Evolutionary conservation across 2,329 filamentous ascomycete genomes (phyloP).

Genomic region (Alternaria viburni): DNA sequence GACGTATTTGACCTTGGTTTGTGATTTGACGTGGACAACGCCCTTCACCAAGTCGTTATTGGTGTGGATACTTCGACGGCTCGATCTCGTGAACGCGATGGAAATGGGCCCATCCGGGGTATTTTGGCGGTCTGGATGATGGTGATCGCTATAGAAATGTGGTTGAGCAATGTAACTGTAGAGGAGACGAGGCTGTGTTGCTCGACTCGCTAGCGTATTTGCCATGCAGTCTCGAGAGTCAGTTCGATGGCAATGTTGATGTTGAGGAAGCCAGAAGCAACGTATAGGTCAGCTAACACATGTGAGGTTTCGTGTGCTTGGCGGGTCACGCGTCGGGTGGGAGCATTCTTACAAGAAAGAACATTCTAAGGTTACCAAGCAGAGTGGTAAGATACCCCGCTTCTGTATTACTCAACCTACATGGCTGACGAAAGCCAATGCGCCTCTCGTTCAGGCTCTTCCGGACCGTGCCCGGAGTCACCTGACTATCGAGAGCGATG

Average conservation of each 20-base stretch:
- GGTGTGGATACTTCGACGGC: constrained; percentile 23
- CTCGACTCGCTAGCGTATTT: constrained; percentile 4
- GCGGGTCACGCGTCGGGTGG: constrained; percentile 1
- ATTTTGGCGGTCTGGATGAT: constrained; percentile 25
- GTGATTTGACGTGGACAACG: constrained; percentile 22
- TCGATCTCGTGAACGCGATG: constrained; percentile 23
- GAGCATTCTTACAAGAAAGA: neutral
- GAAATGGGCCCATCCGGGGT: constrained; percentile 22
- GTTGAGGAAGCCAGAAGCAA: neutral
- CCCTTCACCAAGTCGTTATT: constrained; percentile 29
- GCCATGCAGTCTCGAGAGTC: constrained; percentile 2
- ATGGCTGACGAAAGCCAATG: constrained; percentile 15
- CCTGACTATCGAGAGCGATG: neutral
- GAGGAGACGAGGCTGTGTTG: constrained; percentile 15
- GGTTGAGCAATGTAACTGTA: constrained; percentile 24
- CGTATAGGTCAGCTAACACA: neutral
- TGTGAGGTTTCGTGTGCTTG: neutral
- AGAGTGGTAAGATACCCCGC: constrained; percentile 17
- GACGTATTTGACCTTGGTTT: constrained; percentile 18
- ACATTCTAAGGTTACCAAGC: neutral
- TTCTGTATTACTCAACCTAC: constrained; percentile 5
- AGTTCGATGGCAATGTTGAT: neutral
- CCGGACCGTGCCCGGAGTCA: neutral
- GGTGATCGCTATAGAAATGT: constrained; percentile 23
- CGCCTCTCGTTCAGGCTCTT: constrained; percentile 3